Evolutionary conservation across 148 eudicot species (phyloP).

Genomic region (Rhododendron ferrugineum): DNA sequence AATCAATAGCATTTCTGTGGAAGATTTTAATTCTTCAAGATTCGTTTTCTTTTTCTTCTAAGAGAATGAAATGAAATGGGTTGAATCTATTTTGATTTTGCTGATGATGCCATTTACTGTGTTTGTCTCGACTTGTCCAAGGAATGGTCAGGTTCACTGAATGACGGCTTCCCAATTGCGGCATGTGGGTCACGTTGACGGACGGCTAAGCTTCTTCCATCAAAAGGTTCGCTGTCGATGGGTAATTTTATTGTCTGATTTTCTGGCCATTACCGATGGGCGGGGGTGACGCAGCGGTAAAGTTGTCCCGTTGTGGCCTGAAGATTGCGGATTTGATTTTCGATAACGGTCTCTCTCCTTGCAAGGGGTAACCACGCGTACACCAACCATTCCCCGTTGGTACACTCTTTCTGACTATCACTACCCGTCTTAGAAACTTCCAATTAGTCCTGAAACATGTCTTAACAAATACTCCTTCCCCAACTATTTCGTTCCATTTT

Average conservation of each 20-base stretch:
- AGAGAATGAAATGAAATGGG: background rate
- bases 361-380: background rate
- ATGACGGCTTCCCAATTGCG: slow-evolving; percentile 19
- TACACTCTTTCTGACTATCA: background rate
- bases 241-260: background rate
- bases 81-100: background rate
- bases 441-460: background rate
- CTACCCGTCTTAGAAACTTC: background rate
- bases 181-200: slow-evolving; percentile 2
- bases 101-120: background rate
- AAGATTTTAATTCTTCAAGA: background rate
- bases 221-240: background rate
- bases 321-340: background rate
- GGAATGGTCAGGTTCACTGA: slow-evolving; percentile 14
- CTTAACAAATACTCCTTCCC: too few relatives aligned
- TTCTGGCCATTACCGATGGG: too few relatives aligned
- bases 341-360: background rate
- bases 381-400: background rate
- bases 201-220: background rate
- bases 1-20: background rate
- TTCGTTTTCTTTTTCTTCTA: background rate
- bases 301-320: background rate
- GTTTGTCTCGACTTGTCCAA: slow-evolving; percentile 4
- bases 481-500: too few relatives aligned
- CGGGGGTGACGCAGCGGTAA: too few relatives aligned